A percentile compares a stretch with the other conserved stretches of the same genome.
These are phyloP conservation scores for Neonectria ditissima DNA, from an alignment of 2,329 filamentous ascomycete species.

Conservation along the genomic window DNA sequence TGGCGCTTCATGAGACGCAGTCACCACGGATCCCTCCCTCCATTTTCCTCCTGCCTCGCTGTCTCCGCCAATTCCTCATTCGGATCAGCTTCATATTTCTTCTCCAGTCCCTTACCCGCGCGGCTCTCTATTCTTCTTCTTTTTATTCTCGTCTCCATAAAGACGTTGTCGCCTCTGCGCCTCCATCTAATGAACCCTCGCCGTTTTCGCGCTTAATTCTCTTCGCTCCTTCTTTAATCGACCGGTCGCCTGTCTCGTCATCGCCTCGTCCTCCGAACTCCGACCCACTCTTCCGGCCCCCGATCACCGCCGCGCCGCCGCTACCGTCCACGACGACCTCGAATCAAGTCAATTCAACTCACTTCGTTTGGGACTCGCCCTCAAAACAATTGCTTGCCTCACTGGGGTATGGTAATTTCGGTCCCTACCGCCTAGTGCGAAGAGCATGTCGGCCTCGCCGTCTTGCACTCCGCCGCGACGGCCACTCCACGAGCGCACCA, in stretches of 20 bases:
- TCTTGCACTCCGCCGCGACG: conserved; percentile 45
- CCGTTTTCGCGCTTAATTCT: conserved; percentile 32
- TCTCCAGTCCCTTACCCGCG: neutral
- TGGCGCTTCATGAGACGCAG: conserved; percentile 25
- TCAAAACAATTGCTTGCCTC: conserved; percentile 15
- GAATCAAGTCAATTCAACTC: conserved; percentile 19
- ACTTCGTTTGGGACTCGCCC: neutral
- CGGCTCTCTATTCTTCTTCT: conserved; percentile 14
- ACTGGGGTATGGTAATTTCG: conserved; percentile 39
- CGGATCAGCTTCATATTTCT: conserved; percentile 9
- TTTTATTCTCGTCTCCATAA: neutral
- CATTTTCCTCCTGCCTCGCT: neutral
- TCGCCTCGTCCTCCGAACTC: conserved; percentile 26
- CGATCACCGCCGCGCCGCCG: conserved; percentile 18
- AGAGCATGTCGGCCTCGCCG: conserved; percentile 51
- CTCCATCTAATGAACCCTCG: conserved; percentile 28
- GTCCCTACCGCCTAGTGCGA: conserved; percentile 41
- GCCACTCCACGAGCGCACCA: conserved; percentile 46
- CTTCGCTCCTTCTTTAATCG: conserved; percentile 25
- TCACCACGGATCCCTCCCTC: conserved; percentile 30
- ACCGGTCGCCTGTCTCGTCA: conserved; percentile 21
- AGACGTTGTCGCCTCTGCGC: neutral
- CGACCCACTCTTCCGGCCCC: conserved; percentile 36
- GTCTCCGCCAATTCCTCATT: conserved; percentile 2
- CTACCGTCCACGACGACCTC: conserved; percentile 24